Base-by-base conservation (phyloP, 2,329 filamentous ascomycete genomes). In the Aspergillus pseudoglaucus region DNA sequence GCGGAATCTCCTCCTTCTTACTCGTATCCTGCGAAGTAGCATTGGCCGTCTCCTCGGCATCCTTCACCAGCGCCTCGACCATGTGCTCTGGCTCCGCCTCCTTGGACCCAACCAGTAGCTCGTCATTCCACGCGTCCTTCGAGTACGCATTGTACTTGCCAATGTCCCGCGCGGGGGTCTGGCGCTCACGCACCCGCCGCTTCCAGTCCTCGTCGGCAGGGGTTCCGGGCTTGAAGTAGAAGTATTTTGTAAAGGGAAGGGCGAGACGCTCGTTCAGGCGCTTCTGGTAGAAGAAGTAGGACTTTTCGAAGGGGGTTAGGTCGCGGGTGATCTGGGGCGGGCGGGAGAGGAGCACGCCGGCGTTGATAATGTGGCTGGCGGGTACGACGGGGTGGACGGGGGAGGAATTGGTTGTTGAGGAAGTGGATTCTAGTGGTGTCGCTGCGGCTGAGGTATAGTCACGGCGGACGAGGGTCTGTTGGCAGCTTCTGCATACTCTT, bases 271-370 rank as follows among this genome's bases (percentile, higher is more conserved):
- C 93, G 70, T 97, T 95, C 51, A 98, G 79, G 12, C 93, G 89
- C 61, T 91, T 91, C 74, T 98, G 93, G 75, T 98, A 98, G 67
- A 98, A 90, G 77, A 86, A 95, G 73, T 86, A 97, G 54, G 91
- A 79, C 64, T 89, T 87, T 71, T 98, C 93, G 71, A 98, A 97
- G 10, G 88, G 78, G 30, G 87, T 87, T 46, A 91, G 83, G 52
- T 85, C 78, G 57, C 87, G 85, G 22, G 93, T 97, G 61, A 98
- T 78, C 50, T 94, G 76, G 6, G 93, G 93, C 42, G 93, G 82
- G 23, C 93, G 88, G 41, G 90, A 93, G 54, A 98, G 82, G 58
- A 97, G 82, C 50, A 96, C 78, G 54, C 88, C 87, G 49, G 83
- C 78, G 57, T 78, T 73, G 63, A 79, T 68, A 55, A 65, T 67